Percentiles rank a stretch among this genome's conserved stretches.
These are phyloP conservation scores for Neurospora terricola DNA, from an alignment of 495 filamentous ascomycete species.

Conservation along the genomic window DNA sequence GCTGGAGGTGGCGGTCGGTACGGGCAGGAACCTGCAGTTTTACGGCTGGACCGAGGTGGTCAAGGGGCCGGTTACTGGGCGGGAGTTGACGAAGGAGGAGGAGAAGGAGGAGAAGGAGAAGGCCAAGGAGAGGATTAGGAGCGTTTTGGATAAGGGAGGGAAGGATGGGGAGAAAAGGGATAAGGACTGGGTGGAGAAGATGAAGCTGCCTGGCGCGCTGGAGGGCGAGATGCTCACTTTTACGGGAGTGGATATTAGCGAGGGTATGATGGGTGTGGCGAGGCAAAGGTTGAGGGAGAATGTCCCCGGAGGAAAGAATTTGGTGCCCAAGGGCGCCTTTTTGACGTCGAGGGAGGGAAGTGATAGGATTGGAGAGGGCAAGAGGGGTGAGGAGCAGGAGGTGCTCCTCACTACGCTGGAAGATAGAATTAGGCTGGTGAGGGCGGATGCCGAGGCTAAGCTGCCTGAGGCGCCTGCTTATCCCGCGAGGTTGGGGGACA, in stretches of 20 bases:
- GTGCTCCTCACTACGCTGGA: slow-evolving; percentile 24
- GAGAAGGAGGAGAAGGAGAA: slow-evolving; percentile 1
- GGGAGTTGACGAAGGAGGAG: slow-evolving; percentile 7
- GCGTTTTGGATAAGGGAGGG: slow-evolving; percentile 1
- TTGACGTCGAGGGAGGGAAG: slow-evolving; percentile 7
- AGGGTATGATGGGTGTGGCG: slow-evolving; percentile 34
- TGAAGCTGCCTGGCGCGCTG: neutral
- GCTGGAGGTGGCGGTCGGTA: slow-evolving; percentile 80
- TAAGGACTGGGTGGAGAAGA: neutral
- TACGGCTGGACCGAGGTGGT: slow-evolving; percentile 45
- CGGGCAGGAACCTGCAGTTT: slow-evolving; percentile 76
- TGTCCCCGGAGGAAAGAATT: slow-evolving; percentile 13
- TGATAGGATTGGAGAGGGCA: neutral
- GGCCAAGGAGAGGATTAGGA: slow-evolving; percentile 4
- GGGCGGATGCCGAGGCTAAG: slow-evolving; percentile 26
- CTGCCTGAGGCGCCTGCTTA: slow-evolving; percentile 17
- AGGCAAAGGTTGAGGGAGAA: slow-evolving; percentile 24
- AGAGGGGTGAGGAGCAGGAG: slow-evolving; percentile 4
- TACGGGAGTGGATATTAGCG: slow-evolving; percentile 37
- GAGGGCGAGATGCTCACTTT: slow-evolving; percentile 25
- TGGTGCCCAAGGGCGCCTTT: slow-evolving; percentile 6
- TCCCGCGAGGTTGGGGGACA: slow-evolving; percentile 1
- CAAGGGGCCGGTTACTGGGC: neutral
- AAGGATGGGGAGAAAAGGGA: neutral
- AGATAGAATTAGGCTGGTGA: slow-evolving; percentile 26